Conservation (phyloP, 1,284 basidiomycete genomes). For the Rhodotorula sp. region DNA sequence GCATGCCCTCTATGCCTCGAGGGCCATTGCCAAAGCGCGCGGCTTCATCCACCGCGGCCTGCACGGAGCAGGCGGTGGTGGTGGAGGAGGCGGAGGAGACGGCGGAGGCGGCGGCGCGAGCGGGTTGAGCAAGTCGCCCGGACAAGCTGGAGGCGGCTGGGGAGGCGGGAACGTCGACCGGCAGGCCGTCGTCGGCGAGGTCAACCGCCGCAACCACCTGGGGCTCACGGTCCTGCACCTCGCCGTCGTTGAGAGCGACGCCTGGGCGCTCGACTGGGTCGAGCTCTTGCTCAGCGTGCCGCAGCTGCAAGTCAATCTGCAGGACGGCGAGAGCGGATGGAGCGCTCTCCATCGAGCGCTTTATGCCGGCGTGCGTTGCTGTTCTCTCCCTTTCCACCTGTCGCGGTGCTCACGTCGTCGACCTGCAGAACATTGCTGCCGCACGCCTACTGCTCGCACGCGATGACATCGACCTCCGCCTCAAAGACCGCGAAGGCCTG, state of each 20-base stretch:
- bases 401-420: not conserved
- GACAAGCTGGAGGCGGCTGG: not conserved
- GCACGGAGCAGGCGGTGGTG: not conserved
- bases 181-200: conserved; percentile 53
- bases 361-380: conserved; percentile 62
- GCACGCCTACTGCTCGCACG: conserved; percentile 75
- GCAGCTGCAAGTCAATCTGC: conserved; percentile 74
- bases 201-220: conserved; percentile 71
- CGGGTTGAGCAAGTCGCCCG: conserved; percentile 27
- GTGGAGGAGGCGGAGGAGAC: conserved; percentile 2
- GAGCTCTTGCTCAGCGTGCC: conserved; percentile 77
- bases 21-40: conserved; percentile 38
- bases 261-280: conserved; percentile 74
- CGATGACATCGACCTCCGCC: conserved; percentile 67
- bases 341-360: conserved; percentile 89
- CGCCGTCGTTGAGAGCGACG: conserved; percentile 61
- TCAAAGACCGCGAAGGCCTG: conserved; percentile 85
- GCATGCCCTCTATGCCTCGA: conserved; percentile 37
- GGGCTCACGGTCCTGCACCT: conserved; percentile 84
- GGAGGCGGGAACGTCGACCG: conserved; percentile 7
- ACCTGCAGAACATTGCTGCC: conserved; percentile 65
- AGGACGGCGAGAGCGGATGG: conserved; percentile 84
- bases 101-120: not conserved
- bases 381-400: not conserved
- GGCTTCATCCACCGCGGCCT: conserved; percentile 28